Evolutionary conservation across 2,329 filamentous ascomycete species (phyloP).

Genomic region (Pseudofabraea citricarpa): DNA sequence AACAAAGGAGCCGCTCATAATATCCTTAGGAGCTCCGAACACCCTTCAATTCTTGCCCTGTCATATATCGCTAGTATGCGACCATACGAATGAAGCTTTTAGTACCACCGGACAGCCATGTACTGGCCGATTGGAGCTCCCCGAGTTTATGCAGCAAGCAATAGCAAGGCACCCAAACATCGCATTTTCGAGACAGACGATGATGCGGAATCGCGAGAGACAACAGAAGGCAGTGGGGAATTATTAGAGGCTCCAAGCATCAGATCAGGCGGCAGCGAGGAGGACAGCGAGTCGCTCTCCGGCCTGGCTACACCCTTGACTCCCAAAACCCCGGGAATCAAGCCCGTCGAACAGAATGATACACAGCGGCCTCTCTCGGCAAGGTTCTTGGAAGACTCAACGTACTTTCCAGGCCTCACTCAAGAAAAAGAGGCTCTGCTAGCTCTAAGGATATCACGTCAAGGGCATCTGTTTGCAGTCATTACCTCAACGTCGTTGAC

Average conservation of each 20-base stretch:
- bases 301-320: slow-evolving; percentile 43
- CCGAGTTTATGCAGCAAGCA: slow-evolving; percentile 75
- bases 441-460: slow-evolving; percentile 71
- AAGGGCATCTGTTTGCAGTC: slow-evolving; percentile 79
- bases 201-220: slow-evolving; percentile 43
- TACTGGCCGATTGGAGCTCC: slow-evolving; percentile 89
- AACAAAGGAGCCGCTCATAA: no score
- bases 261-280: slow-evolving; percentile 19
- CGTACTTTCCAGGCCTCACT: slow-evolving; percentile 7
- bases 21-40: neutral
- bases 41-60: slow-evolving; percentile 6
- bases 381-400: slow-evolving; percentile 8
- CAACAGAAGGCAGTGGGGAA: slow-evolving; percentile 29
- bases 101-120: slow-evolving; percentile 50
- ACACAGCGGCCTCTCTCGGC: slow-evolving; percentile 24
- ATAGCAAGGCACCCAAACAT: slow-evolving; percentile 48
- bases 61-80: slow-evolving; percentile 24
- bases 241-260: slow-evolving; percentile 22
- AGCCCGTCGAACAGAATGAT: slow-evolving; percentile 50
- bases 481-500: slow-evolving; percentile 81
- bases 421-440: slow-evolving; percentile 58
- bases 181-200: slow-evolving; percentile 54
- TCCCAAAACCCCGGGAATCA: slow-evolving; percentile 52
- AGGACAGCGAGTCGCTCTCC: slow-evolving; percentile 16
- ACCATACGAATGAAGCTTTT: slow-evolving; percentile 27